Percentiles rank a stretch among this genome's conserved stretches.
Evolutionary conservation across 2,329 filamentous ascomycete species (phyloP).

Genomic region (Aurifilum marmelostoma): DNA sequence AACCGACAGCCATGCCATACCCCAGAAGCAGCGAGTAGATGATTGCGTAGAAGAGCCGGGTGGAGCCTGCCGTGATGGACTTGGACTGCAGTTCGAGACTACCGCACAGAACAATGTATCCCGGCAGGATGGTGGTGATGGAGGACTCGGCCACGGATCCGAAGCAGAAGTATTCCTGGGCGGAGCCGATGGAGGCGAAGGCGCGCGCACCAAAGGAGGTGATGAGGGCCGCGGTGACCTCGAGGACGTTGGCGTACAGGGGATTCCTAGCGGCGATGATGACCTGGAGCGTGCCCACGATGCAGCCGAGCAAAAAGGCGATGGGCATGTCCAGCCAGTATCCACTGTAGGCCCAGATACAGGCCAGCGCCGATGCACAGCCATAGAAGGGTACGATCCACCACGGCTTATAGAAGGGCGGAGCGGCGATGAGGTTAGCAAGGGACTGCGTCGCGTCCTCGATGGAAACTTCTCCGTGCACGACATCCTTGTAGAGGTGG

Average conservation of each 20-base stretch:
- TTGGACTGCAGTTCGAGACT: conserved; percentile 27
- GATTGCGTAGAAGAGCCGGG: conserved; percentile 24
- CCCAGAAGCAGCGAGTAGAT: conserved; percentile 26
- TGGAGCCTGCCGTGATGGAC: conserved; percentile 25
- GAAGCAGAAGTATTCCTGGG: conserved; percentile 24
- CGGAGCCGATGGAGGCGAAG: conserved; percentile 20
- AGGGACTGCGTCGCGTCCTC: conserved; percentile 27
- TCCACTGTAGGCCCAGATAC: conserved; percentile 20
- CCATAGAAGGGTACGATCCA: conserved; percentile 26
- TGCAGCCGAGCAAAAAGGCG: conserved; percentile 22
- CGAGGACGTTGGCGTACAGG: conserved; percentile 25
- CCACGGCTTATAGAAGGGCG: conserved; percentile 27
- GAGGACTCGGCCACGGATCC: conserved; percentile 22
- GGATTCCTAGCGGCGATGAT: conserved; percentile 20
- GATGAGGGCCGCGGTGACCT: conserved; percentile 22
- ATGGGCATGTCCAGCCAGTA: conserved; percentile 27
- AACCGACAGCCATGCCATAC: conserved; percentile 35
- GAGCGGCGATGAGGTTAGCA: conserved; percentile 16
- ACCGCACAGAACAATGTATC: conserved; percentile 24
- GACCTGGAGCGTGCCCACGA: conserved; percentile 24
- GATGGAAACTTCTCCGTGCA: conserved; percentile 24
- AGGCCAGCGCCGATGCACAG: conserved; percentile 14
- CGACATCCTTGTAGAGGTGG: conserved; percentile 30
- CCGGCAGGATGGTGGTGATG: conserved; percentile 24
- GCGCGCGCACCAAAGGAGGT: conserved; percentile 25